Evolutionary conservation across 2,329 filamentous ascomycete species (phyloP).

Genomic region (Fusarium sp.): DNA sequence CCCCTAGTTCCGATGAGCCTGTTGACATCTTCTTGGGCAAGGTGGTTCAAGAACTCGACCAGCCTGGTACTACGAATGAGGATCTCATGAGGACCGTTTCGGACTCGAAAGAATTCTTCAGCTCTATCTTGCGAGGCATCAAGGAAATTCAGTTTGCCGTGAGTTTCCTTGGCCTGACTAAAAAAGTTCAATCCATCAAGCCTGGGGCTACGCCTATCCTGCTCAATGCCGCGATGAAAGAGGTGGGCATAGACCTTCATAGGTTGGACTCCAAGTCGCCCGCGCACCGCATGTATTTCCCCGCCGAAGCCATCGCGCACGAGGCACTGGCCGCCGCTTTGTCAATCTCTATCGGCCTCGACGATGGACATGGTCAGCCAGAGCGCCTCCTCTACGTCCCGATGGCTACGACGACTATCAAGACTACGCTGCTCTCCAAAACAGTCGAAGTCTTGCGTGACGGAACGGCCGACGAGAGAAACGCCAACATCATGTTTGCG

Average conservation of each 20-base stretch:
- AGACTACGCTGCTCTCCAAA: conserved; percentile 95
- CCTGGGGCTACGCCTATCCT: conserved; percentile 80
- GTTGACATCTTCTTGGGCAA: conserved; percentile 78
- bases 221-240: conserved; percentile 94
- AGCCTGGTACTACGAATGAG: conserved; percentile 76
- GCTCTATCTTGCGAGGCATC: conserved; percentile 90
- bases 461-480: conserved; percentile 84
- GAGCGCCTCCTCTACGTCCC: conserved; percentile 94
- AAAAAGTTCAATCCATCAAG: conserved; percentile 79
- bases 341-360: conserved; percentile 91
- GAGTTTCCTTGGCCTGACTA: conserved; percentile 90
- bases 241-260: conserved; percentile 93
- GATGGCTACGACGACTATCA: conserved; percentile 96
- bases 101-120: conserved; percentile 92
- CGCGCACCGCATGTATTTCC: conserved; percentile 98
- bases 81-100: conserved; percentile 86
- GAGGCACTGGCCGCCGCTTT: conserved; percentile 94
- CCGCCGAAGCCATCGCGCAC: conserved; percentile 91
- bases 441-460: conserved; percentile 85
- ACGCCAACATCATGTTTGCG: conserved; percentile 95
- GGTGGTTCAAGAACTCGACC: conserved; percentile 81
- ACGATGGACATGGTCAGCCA: conserved; percentile 88
- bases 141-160: conserved; percentile 97
- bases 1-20: conserved; percentile 58
- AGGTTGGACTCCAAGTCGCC: conserved; percentile 93